phyloP scores from a whole-genome alignment of 306 rosid species.

The Notholithocarpus densiflorus region DNA sequence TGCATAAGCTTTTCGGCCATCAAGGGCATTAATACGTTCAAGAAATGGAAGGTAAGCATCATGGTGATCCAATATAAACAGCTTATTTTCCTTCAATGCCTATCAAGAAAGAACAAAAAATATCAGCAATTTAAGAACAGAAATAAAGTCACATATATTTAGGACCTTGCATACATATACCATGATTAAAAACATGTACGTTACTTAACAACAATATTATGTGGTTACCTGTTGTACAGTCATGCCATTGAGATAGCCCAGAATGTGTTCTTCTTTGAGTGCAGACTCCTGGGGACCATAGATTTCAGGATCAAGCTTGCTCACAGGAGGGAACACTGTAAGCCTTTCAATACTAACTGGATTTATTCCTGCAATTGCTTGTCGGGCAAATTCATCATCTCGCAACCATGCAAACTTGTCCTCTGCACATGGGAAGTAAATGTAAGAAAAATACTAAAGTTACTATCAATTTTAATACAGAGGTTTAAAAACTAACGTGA shows the following conservation, averaged over 20 bases:
- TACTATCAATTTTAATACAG: too few species aligned
- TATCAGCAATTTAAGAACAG: not conserved
- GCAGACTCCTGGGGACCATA: constrained; percentile 79
- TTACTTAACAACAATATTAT: not conserved
- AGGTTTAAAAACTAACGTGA: too few species aligned
- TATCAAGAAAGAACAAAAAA: constrained; percentile 14
- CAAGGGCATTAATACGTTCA: constrained; percentile 72
- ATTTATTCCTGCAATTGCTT: constrained; percentile 87
- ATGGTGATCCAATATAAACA: constrained; percentile 79
- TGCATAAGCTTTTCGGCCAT: constrained; percentile 89
- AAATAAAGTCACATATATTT: not conserved
- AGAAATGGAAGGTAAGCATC: constrained; percentile 83
- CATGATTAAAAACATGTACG: not conserved
- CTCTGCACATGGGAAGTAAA: constrained; percentile 44
- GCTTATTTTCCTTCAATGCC: constrained; percentile 70
- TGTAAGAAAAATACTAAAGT: not conserved
- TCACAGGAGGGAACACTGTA: constrained; percentile 75
- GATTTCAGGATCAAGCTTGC: constrained; percentile 71
- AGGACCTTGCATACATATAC: not conserved
- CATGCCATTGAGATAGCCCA: constrained; percentile 75
- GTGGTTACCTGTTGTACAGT: constrained; percentile 72
- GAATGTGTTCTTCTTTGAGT: constrained; percentile 84
- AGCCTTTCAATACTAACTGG: constrained; percentile 79
- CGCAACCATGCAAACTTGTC: constrained; percentile 89
- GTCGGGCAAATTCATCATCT: constrained; percentile 95